Conservation (phyloP, 1,284 basidiomycete species). For the Ganoderma meredithae region DNA sequence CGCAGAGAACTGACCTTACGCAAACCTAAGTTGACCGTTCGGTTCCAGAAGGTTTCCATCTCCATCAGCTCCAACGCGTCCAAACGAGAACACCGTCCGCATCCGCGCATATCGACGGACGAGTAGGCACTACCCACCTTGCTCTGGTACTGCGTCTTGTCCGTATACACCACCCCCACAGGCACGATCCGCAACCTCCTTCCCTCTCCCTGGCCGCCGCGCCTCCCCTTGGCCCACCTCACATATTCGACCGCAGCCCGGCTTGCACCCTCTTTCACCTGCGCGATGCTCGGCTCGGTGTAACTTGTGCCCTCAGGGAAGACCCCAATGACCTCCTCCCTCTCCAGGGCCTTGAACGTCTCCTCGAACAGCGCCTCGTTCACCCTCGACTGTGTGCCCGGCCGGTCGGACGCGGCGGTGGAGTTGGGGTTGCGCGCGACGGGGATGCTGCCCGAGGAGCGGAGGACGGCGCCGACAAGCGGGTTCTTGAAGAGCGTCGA, state of each 20-base stretch:
- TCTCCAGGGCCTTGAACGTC: slow-evolving; percentile 85
- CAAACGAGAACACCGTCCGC: background rate
- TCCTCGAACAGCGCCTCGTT: slow-evolving; percentile 81
- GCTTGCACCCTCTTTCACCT: slow-evolving; percentile 94
- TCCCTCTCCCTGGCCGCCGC: slow-evolving; percentile 44
- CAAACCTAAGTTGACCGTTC: slow-evolving; percentile 18
- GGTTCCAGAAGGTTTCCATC: slow-evolving; percentile 5
- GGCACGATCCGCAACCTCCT: slow-evolving; percentile 65
- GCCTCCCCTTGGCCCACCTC: slow-evolving; percentile 68
- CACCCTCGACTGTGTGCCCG: slow-evolving; percentile 77
- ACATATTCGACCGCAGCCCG: slow-evolving; percentile 94
- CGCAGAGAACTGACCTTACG: slow-evolving; percentile 21
- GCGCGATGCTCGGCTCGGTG: slow-evolving; percentile 90
- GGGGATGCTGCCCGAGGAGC: slow-evolving; percentile 92
- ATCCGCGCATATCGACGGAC: background rate
- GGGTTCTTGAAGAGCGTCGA: slow-evolving; percentile 85
- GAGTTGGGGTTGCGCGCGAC: slow-evolving; percentile 88
- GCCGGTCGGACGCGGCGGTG: slow-evolving; percentile 21
- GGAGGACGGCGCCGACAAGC: slow-evolving; percentile 73
- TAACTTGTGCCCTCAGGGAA: slow-evolving; percentile 95
- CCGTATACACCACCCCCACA: slow-evolving; percentile 89
- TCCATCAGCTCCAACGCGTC: background rate
- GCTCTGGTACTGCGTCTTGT: slow-evolving; percentile 93
- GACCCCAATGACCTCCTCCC: slow-evolving; percentile 87
- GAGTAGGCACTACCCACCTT: slow-evolving; percentile 54